Evolutionary conservation across 2,329 filamentous ascomycete species (phyloP).

Genomic region (Cytospora leucostoma): DNA sequence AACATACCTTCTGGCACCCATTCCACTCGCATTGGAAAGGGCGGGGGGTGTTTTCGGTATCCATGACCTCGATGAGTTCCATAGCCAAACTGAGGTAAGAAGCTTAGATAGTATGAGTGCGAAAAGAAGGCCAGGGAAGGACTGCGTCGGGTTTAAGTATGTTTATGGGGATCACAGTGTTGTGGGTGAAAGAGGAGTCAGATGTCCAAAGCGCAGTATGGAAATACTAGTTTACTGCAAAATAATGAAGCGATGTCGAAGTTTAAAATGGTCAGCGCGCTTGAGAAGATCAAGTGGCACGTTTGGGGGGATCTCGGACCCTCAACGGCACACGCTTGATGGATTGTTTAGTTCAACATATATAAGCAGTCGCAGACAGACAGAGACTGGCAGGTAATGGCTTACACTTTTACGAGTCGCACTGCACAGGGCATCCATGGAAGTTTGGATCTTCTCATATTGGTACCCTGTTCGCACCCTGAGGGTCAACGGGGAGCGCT

Average conservation of each 20-base stretch:
- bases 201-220: conserved; percentile 1
- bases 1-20: no score
- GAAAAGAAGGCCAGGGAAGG: no score
- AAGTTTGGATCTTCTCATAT: not conserved
- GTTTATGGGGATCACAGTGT: no score
- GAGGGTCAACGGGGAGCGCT: conserved; percentile 4
- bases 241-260: not conserved
- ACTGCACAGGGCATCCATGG: conserved; percentile 9
- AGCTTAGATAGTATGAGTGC: not conserved
- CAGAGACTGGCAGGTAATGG: not conserved
- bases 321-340: conserved; percentile 6
- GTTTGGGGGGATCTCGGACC: not conserved
- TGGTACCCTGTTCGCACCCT: conserved; percentile 7
- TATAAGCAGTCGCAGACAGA: not conserved
- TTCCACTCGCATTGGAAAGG: no score
- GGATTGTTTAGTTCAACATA: conserved; percentile 15
- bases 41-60: conserved; percentile 62
- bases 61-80: conserved; percentile 67
- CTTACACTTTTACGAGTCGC: conserved; percentile 15
- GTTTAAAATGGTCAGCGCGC: not conserved
- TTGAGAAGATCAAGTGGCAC: conserved; percentile 4
- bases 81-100: conserved; percentile 39
- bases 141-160: no score
- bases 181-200: not conserved
- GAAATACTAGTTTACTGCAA: not conserved